A percentile compares a stretch with the other conserved stretches of the same genome.
These are phyloP conservation scores for Carnegiea gigantea DNA, from an alignment of 179 eudicot genomes.

Conservation along the genomic window DNA sequence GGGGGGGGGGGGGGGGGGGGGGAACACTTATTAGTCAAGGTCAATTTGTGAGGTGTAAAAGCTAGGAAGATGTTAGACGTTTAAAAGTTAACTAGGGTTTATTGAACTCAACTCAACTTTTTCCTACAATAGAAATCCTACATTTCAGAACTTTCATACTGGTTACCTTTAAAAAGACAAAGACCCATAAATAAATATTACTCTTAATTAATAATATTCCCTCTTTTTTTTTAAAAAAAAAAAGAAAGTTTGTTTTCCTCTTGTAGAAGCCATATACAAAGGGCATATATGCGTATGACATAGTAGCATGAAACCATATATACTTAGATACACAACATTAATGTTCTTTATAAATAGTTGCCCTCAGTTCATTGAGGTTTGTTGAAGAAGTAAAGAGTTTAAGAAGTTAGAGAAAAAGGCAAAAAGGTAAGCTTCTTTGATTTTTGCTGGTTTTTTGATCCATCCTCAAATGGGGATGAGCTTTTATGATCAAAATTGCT, in stretches of 20 bases:
- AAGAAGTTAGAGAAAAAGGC: slow-evolving; percentile 10
- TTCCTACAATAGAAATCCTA: slow-evolving; percentile 26
- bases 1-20: too few species aligned
- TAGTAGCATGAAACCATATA: not conserved
- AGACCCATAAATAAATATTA: not conserved
- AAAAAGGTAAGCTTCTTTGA: slow-evolving; percentile 19
- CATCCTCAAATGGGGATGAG: slow-evolving; percentile 27
- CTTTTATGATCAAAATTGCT: slow-evolving; percentile 26
- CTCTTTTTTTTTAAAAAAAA: slow-evolving; percentile 1
- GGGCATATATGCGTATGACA: not conserved
- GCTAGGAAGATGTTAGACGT: slow-evolving; percentile 11
- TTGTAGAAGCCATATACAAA: not conserved
- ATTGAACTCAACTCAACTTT: slow-evolving; percentile 21
- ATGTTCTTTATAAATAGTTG: slow-evolving; percentile 8
- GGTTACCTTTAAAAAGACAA: slow-evolving; percentile 16
- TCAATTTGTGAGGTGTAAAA: slow-evolving; percentile 15
- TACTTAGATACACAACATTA: slow-evolving; percentile 18
- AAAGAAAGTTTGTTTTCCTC: not conserved
- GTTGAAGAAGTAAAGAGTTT: slow-evolving; percentile 4
- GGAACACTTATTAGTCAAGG: not conserved
- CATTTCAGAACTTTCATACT: slow-evolving; percentile 26
- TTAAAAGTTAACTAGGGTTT: slow-evolving; percentile 15
- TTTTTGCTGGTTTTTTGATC: slow-evolving; percentile 7
- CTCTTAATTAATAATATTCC: not conserved
- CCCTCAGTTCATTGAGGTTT: not conserved